Percentiles rank a stretch among this genome's conserved stretches.
Evolutionary conservation across 345 rosid species (phyloP).

Genomic region (Eucalyptus regnans): DNA sequence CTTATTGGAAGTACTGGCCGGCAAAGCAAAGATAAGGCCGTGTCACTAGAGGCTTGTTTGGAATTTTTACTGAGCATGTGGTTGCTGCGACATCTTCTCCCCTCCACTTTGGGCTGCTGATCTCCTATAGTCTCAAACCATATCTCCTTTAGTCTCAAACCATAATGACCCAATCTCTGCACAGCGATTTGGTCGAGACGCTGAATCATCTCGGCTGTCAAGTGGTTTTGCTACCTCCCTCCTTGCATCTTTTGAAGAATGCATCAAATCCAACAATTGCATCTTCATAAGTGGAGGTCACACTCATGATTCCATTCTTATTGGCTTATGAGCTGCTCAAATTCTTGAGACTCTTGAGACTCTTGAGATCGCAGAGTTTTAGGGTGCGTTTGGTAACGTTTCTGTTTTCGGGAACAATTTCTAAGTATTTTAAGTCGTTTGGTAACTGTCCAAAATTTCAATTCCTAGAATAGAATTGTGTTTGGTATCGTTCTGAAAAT

Average conservation of each 20-base stretch:
- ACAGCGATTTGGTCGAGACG: background rate
- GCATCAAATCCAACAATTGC: background rate
- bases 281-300: background rate
- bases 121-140: background rate
- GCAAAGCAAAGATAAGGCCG: background rate
- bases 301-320: background rate
- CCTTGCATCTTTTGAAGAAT: background rate
- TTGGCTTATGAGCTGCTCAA: background rate
- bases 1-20: background rate
- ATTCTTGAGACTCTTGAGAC: background rate
- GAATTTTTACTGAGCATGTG: background rate
- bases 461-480: no score
- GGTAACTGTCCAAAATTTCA: no score
- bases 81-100: background rate
- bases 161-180: background rate
- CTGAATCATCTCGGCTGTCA: background rate
- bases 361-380: background rate
- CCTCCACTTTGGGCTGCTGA: background rate
- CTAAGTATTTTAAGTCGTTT: no score
- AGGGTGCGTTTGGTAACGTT: no score
- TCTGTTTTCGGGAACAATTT: no score
- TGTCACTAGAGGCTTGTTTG: background rate
- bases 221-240: background rate
- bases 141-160: background rate
- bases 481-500: no score